Percentiles rank a stretch among this genome's conserved stretches.
phyloP scores from a whole-genome alignment of 495 filamentous ascomycete species.

The Filosporella fistucella region DNA sequence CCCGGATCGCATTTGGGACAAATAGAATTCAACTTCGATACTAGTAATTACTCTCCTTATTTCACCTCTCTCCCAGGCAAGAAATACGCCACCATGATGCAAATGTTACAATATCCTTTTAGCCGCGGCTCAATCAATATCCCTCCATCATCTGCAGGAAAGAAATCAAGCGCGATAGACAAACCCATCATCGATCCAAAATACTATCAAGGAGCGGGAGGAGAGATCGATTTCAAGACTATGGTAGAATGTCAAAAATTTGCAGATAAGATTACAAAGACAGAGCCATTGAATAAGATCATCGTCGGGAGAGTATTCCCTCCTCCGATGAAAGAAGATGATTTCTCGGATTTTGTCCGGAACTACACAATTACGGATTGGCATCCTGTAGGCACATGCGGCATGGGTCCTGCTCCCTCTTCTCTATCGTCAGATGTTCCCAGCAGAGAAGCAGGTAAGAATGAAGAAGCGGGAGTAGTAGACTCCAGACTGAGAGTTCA shows the following conservation, averaged over 20 bases:
- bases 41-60: neutral
- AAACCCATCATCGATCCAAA: slow-evolving; percentile 1
- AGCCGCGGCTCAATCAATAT: neutral
- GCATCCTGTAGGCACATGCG: slow-evolving; percentile 32
- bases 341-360: slow-evolving; percentile 26
- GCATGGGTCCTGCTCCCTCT: slow-evolving; percentile 13
- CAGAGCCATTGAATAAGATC: neutral
- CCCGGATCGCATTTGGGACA: neutral
- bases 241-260: neutral
- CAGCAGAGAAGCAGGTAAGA: slow-evolving; percentile 17
- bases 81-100: slow-evolving; percentile 5
- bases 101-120: slow-evolving; percentile 7
- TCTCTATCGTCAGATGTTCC: slow-evolving; percentile 27
- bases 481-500: slow-evolving; percentile 48
- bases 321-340: slow-evolving; percentile 23
- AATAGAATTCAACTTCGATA: slow-evolving; percentile 5
- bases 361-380: slow-evolving; percentile 28
- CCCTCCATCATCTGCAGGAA: neutral
- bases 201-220: neutral
- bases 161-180: neutral
- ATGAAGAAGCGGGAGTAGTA: slow-evolving; percentile 32
- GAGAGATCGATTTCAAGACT: neutral
- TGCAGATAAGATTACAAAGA: neutral
- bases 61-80: neutral
- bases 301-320: slow-evolving; percentile 1